Evolutionary conservation across 768 basidiomycete genomes (phyloP).

Genomic region (Pleurotus salmoneostramineus): DNA sequence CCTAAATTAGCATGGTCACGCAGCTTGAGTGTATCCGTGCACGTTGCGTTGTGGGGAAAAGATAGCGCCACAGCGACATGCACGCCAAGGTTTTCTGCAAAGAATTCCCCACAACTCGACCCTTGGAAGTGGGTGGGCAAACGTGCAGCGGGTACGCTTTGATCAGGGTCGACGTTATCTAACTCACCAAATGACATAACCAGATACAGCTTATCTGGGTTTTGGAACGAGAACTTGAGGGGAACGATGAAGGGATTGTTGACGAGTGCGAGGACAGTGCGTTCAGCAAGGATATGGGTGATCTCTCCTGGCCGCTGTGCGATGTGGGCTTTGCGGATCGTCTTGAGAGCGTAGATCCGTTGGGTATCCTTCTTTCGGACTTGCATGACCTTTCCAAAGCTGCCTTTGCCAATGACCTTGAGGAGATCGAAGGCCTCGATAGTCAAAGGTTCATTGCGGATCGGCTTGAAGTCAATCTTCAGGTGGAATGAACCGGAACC

Average conservation of each 20-base stretch:
- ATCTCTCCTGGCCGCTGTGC: slow-evolving; percentile 96
- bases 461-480: slow-evolving; percentile 91
- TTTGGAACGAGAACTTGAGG: slow-evolving; percentile 98
- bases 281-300: slow-evolving; percentile 95
- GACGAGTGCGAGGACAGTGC: slow-evolving; percentile 94
- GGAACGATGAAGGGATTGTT: slow-evolving; percentile 99
- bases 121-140: too few relatives aligned
- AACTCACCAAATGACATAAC: slow-evolving; percentile 90
- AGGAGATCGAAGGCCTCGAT: slow-evolving; percentile 96
- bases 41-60: too few relatives aligned
- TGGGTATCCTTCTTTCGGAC: slow-evolving; percentile 98
- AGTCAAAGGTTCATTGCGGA: slow-evolving; percentile 78
- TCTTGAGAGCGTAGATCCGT: slow-evolving; percentile 97
- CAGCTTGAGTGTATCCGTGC: too few relatives aligned
- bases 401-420: slow-evolving; percentile 97
- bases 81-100: too few relatives aligned
- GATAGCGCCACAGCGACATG: too few relatives aligned
- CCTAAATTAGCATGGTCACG: not conserved
- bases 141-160: too few relatives aligned
- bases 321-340: slow-evolving; percentile 97
- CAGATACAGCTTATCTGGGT: slow-evolving; percentile 93
- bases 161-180: not conserved
- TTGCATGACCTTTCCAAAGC: slow-evolving; percentile 99
- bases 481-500: slow-evolving; percentile 93
- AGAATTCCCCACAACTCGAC: too few relatives aligned